These are phyloP conservation scores for Scedosporium apiospermum DNA, from an alignment of 2,329 filamentous ascomycete species.

Conservation along the genomic window DNA sequence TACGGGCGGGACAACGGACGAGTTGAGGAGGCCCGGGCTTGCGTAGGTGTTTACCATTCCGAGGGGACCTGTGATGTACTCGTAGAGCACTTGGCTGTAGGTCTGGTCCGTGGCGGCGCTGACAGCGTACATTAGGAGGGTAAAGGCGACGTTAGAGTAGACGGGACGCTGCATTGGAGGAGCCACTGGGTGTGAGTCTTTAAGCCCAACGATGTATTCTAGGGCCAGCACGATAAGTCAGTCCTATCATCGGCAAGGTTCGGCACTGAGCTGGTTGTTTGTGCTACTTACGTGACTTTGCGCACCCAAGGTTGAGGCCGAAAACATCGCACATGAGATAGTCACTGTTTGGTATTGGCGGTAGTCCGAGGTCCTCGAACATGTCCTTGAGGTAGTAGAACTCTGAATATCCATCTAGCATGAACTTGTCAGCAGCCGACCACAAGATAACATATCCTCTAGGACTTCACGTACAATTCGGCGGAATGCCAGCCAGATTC, in stretches of 20 bases:
- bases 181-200: constrained; percentile 2
- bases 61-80: constrained; percentile 10
- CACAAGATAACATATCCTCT: background rate
- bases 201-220: constrained; percentile 5
- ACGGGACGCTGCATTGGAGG: constrained; percentile 3
- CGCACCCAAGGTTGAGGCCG: constrained; percentile 4
- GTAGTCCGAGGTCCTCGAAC: background rate
- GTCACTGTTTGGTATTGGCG: background rate
- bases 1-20: constrained; percentile 14
- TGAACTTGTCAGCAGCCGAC: background rate
- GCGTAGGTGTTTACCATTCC: constrained; percentile 11
- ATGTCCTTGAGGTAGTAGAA: background rate
- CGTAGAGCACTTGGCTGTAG: constrained; percentile 1
- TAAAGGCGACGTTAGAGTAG: constrained; percentile 5
- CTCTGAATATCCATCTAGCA: background rate
- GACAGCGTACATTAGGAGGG: constrained; percentile 5
- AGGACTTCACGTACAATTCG: background rate
- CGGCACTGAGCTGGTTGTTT: too few relatives aligned
- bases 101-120: background rate
- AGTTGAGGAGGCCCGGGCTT: constrained; percentile 9
- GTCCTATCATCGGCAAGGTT: too few relatives aligned
- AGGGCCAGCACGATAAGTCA: background rate
- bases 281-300: background rate
- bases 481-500: constrained; percentile 3
- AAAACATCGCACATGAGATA: constrained; percentile 5